Conservation (phyloP, 1,139 yeast genomes). For the Candida smagusa region DNA sequence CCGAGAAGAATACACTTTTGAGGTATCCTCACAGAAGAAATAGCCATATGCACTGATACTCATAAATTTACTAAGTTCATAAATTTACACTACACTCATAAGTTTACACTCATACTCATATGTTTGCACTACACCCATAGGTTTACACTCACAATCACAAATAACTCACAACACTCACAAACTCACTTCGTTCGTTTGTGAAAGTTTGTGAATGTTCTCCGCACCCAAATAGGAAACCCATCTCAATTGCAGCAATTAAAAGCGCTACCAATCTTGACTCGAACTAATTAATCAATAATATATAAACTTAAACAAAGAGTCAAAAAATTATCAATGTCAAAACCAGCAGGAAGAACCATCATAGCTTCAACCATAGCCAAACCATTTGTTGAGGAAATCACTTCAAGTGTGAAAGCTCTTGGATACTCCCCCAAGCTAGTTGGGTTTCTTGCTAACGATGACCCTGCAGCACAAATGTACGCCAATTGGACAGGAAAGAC, state of each 20-base stretch:
- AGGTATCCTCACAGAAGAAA: too few species aligned
- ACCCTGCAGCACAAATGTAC: slow-evolving; percentile 93
- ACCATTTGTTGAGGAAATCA: slow-evolving; percentile 70
- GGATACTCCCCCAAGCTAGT: slow-evolving; percentile 68
- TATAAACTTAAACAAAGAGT: slow-evolving; percentile 1
- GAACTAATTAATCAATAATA: slow-evolving; percentile 1
- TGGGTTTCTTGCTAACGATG: slow-evolving; percentile 87
- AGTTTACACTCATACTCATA: too few species aligned
- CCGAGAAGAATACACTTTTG: too few species aligned
- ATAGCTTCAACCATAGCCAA: slow-evolving; percentile 88
- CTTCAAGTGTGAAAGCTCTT: slow-evolving; percentile 51
- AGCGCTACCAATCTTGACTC: slow-evolving; percentile 7
- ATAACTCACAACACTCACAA: too few species aligned
- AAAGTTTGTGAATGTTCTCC: too few species aligned
- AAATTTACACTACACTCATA: too few species aligned
- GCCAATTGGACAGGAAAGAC: slow-evolving; percentile 97
- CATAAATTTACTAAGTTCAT: too few species aligned
- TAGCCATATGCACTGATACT: too few species aligned
- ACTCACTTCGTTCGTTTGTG: too few species aligned
- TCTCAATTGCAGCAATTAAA: neutral
- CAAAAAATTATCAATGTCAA: slow-evolving; percentile 11
- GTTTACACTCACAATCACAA: too few species aligned
- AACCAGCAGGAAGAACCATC: slow-evolving; percentile 72
- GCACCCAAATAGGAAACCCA: too few species aligned
- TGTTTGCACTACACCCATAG: too few species aligned